Conservation (phyloP, 2,329 filamentous ascomycete species). For the Aspergillus uvarum region DNA sequence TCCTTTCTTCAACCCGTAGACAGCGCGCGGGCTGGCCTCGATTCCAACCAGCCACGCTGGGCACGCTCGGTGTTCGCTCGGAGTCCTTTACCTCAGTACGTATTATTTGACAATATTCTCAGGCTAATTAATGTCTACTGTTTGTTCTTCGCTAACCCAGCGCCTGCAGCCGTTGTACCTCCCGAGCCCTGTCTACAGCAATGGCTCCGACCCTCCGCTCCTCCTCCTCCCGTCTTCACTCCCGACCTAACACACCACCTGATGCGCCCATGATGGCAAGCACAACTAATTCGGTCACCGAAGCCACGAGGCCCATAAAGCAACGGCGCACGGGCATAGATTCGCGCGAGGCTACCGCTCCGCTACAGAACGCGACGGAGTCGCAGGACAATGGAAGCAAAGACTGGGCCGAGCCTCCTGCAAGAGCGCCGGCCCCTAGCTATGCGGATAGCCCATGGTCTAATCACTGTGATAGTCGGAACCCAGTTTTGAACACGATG, state of each 20-base stretch:
- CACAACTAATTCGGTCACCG: slow-evolving; percentile 26
- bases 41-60: slow-evolving; percentile 33
- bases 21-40: slow-evolving; percentile 33
- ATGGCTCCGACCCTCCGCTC: slow-evolving; percentile 40
- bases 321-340: slow-evolving; percentile 33
- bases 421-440: slow-evolving; percentile 60
- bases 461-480: slow-evolving; percentile 61
- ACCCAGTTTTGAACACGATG: slow-evolving; percentile 81
- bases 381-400: background rate
- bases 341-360: slow-evolving; percentile 27
- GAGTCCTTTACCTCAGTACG: slow-evolving; percentile 26
- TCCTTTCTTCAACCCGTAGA: slow-evolving; percentile 30
- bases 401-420: slow-evolving; percentile 58
- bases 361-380: slow-evolving; percentile 17
- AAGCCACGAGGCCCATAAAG: slow-evolving; percentile 32
- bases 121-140: slow-evolving; percentile 4
- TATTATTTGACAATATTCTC: slow-evolving; percentile 10
- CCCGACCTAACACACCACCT: slow-evolving; percentile 34
- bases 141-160: slow-evolving; percentile 23
- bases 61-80: slow-evolving; percentile 29
- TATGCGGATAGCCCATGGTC: slow-evolving; percentile 67
- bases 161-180: slow-evolving; percentile 18
- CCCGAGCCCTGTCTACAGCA: slow-evolving; percentile 22
- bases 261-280: slow-evolving; percentile 19
- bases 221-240: slow-evolving; percentile 31